Evolutionary conservation across 352 stramenopile genomes (phyloP).

Genomic region (Globisporangium acanthophoron): DNA sequence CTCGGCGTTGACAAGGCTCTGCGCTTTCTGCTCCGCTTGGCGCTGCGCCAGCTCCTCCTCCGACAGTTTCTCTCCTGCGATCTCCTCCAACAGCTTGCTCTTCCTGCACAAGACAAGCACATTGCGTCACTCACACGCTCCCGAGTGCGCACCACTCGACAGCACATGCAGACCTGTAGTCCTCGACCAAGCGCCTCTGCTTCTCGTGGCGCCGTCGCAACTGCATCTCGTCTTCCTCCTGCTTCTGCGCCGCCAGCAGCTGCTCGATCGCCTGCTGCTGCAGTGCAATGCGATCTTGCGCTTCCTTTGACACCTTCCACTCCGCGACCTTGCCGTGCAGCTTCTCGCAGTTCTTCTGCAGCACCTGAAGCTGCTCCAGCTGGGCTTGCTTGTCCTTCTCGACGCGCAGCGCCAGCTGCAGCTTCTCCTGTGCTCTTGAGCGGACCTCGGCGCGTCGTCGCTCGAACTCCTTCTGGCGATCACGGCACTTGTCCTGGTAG

Average conservation of each 20-base stretch:
- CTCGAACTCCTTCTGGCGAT: constrained; percentile 40
- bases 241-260: constrained; percentile 29
- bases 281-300: constrained; percentile 43
- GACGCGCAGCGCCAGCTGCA: constrained; percentile 18
- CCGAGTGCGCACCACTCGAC: too few relatives aligned
- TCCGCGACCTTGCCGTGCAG: constrained; percentile 39
- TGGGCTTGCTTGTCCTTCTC: constrained; percentile 24
- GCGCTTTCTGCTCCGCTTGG: constrained; percentile 27
- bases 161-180: constrained; percentile 37
- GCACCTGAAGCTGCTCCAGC: constrained; percentile 24
- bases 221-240: constrained; percentile 32
- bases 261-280: constrained; percentile 54
- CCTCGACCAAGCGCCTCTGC: constrained; percentile 43
- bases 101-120: background rate
- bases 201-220: constrained; percentile 40
- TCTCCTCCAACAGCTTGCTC: constrained; percentile 35
- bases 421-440: constrained; percentile 19
- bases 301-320: constrained; percentile 49
- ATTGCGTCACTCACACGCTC: too few relatives aligned
- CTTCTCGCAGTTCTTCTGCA: constrained; percentile 34
- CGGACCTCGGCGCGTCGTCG: constrained; percentile 28
- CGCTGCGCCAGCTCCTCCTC: constrained; percentile 28
- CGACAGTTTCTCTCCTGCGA: constrained; percentile 34
- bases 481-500: constrained; percentile 44
- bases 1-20: constrained; percentile 50